A percentile compares a stretch with the other conserved stretches of the same genome.
These are phyloP conservation scores for Puccinia hordei DNA, from an alignment of 1,284 basidiomycete genomes.

Conservation along the genomic window DNA sequence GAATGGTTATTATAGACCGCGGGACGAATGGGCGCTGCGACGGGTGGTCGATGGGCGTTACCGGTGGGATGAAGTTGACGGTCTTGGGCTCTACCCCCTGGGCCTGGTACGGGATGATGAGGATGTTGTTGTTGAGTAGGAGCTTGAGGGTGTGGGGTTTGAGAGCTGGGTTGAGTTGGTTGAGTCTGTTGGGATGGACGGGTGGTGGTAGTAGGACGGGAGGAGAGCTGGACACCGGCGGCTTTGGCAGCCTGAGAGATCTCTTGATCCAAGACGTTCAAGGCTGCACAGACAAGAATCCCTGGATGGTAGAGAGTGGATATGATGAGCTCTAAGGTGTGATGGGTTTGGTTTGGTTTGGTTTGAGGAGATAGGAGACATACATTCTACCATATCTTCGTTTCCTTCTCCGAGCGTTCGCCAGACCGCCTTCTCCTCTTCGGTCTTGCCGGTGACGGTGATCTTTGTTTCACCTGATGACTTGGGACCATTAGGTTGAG, in stretches of 20 bases:
- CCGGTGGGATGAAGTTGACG: constrained; percentile 54
- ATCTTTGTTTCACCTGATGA: constrained; percentile 90
- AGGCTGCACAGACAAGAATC: constrained; percentile 96
- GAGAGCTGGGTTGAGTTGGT: background rate
- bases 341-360: constrained; percentile 50
- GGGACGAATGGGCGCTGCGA: constrained; percentile 20
- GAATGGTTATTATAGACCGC: constrained; percentile 42
- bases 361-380: too few relatives aligned
- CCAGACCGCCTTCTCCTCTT: constrained; percentile 99
- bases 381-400: constrained; percentile 97
- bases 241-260: constrained; percentile 87
- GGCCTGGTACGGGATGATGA: background rate
- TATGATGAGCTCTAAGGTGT: background rate
- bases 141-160: constrained; percentile 18
- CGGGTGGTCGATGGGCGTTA: constrained; percentile 55
- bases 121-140: background rate
- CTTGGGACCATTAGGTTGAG: constrained; percentile 73
- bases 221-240: constrained; percentile 18
- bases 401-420: constrained; percentile 98
- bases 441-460: constrained; percentile 91
- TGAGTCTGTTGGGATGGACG: background rate
- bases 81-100: constrained; percentile 50
- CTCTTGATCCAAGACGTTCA: constrained; percentile 92
- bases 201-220: background rate
- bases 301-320: background rate